These are phyloP conservation scores for Aspergillus aculeatinus DNA, from an alignment of 2,329 filamentous ascomycete genomes.

Conservation along the genomic window DNA sequence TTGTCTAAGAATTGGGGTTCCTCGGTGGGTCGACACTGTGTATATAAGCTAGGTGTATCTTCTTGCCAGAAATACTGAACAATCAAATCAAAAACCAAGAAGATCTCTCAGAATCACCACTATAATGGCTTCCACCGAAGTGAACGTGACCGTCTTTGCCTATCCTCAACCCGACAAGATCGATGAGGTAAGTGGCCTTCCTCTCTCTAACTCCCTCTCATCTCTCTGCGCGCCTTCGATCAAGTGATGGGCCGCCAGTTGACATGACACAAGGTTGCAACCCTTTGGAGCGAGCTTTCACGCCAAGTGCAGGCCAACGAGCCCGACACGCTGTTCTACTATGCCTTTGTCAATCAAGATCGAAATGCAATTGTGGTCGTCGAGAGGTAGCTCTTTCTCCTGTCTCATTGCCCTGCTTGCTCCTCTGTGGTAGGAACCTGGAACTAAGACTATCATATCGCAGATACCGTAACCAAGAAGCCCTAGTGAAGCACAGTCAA, in stretches of 20 bases:
- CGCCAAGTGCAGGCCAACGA: conserved; percentile 34
- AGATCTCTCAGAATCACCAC: background rate
- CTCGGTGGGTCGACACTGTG: background rate
- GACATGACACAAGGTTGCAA: conserved; percentile 22
- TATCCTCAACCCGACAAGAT: conserved; percentile 33
- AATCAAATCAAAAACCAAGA: no score
- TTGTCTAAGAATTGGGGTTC: background rate
- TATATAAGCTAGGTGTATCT: background rate
- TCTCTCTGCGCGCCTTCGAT: no score
- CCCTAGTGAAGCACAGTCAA: background rate
- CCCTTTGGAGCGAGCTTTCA: conserved; percentile 25
- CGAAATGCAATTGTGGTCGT: conserved; percentile 34
- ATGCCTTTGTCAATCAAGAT: conserved; percentile 26
- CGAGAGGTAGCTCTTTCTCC: conserved; percentile 27
- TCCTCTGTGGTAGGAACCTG: background rate
- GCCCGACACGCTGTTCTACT: conserved; percentile 33
- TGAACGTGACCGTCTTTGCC: background rate
- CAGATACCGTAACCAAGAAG: background rate
- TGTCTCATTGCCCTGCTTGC: background rate
- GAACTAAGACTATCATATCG: background rate
- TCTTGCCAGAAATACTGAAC: no score
- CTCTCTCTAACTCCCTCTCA: background rate
- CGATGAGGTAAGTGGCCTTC: conserved; percentile 26
- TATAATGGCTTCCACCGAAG: background rate
- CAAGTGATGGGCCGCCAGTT: background rate